These are phyloP conservation scores for Colletotrichum tamarilloi DNA, from an alignment of 2,329 filamentous ascomycete genomes.

Conservation along the genomic window DNA sequence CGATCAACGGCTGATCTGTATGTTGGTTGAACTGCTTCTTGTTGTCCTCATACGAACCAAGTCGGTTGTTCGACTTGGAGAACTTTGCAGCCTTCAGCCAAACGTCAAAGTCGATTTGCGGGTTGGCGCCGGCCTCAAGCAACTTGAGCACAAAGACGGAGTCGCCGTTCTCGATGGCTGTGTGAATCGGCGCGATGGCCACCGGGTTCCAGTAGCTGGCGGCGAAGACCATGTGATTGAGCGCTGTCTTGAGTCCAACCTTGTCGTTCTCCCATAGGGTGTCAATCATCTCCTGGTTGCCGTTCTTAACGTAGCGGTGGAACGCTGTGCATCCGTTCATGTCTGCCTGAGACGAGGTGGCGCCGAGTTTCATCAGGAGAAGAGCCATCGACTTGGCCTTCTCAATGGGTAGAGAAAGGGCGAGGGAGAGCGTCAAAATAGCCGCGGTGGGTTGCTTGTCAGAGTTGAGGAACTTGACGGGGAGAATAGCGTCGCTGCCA, in stretches of 20 bases:
- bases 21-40: slow-evolving; percentile 57
- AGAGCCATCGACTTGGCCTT: slow-evolving; percentile 74
- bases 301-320: slow-evolving; percentile 69
- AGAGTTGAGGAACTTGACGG: slow-evolving; percentile 72
- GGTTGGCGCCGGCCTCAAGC: slow-evolving; percentile 70
- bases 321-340: slow-evolving; percentile 72
- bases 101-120: slow-evolving; percentile 70
- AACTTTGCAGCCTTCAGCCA: slow-evolving; percentile 70
- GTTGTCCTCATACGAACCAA: slow-evolving; percentile 59
- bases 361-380: slow-evolving; percentile 75
- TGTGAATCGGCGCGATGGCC: slow-evolving; percentile 64
- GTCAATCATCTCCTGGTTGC: slow-evolving; percentile 60
- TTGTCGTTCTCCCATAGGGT: slow-evolving; percentile 66
- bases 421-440: slow-evolving; percentile 77
- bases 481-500: slow-evolving; percentile 80
- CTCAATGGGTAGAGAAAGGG: slow-evolving; percentile 70
- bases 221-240: slow-evolving; percentile 71
- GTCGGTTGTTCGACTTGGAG: slow-evolving; percentile 49
- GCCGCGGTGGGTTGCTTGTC: slow-evolving; percentile 64
- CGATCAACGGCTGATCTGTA: slow-evolving; percentile 73
- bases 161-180: slow-evolving; percentile 67
- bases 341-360: slow-evolving; percentile 80
- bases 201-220: slow-evolving; percentile 46
- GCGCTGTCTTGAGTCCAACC: slow-evolving; percentile 68
- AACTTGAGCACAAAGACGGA: slow-evolving; percentile 66